Evolutionary conservation across 441 rosid genomes (phyloP).

Genomic region (Erodium texanum): DNA sequence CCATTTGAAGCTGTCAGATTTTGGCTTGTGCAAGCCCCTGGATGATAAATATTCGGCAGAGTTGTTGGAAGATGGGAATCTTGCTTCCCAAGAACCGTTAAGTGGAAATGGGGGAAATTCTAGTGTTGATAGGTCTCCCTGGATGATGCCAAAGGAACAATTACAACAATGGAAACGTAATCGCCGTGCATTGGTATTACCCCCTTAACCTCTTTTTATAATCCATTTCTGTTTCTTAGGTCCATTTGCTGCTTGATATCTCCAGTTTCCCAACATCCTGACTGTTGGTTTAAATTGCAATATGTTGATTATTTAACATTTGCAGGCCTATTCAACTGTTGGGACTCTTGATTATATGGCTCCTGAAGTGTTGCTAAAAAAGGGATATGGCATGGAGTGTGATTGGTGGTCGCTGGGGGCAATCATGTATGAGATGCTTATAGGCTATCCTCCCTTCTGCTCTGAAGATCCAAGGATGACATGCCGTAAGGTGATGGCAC

Average conservation of each 20-base stretch:
- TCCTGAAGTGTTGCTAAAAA: constrained; percentile 92
- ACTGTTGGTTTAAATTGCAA: constrained; percentile 6
- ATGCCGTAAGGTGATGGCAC: constrained; percentile 61
- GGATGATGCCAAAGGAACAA: constrained; percentile 81
- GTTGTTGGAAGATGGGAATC: constrained; percentile 51
- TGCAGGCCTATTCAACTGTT: constrained; percentile 91
- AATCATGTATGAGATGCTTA: constrained; percentile 94
- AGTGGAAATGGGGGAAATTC: constrained; percentile 57
- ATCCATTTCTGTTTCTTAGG: constrained; percentile 6
- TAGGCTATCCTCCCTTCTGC: constrained; percentile 93
- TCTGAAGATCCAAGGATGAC: constrained; percentile 84
- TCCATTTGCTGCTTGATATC: neutral
- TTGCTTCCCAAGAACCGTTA: constrained; percentile 46
- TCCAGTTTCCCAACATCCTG: neutral
- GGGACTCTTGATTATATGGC: constrained; percentile 97
- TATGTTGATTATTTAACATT: constrained; percentile 11
- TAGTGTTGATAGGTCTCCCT: constrained; percentile 45
- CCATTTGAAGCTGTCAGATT: constrained; percentile 96
- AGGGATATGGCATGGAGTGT: constrained; percentile 97
- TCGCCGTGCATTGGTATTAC: constrained; percentile 78
- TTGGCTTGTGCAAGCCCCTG: constrained; percentile 95
- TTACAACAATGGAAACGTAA: constrained; percentile 82
- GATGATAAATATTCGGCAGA: constrained; percentile 67
- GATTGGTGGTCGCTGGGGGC: constrained; percentile 99
- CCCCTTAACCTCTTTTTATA: constrained; percentile 16